phyloP scores from a whole-genome alignment of 2,329 filamentous ascomycete species.

The Leptodontidium sp. region DNA sequence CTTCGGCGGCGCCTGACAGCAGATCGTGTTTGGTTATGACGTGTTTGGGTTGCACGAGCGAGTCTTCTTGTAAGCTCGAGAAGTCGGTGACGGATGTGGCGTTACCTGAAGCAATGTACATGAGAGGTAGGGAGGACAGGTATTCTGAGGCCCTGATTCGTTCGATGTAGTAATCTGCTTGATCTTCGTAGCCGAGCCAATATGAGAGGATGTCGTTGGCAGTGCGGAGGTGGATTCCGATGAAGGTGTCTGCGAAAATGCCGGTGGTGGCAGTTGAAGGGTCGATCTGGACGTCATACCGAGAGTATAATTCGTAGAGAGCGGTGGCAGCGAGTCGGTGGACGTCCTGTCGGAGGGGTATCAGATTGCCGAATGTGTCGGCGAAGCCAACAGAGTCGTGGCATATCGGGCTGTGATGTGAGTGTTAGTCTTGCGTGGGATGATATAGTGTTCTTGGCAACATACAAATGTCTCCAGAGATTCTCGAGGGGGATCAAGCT shows the following conservation, averaged over 20 bases:
- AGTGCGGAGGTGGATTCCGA: slow-evolving; percentile 30
- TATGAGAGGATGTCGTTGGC: slow-evolving; percentile 20
- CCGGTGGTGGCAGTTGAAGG: slow-evolving; percentile 11
- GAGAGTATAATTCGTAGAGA: slow-evolving; percentile 18
- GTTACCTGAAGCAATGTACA: slow-evolving; percentile 54
- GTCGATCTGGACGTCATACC: slow-evolving; percentile 20
- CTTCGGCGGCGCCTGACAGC: slow-evolving; percentile 14
- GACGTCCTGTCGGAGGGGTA: slow-evolving; percentile 20
- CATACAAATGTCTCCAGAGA: slow-evolving; percentile 18
- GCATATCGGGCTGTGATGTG: slow-evolving; percentile 20
- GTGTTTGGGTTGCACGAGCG: slow-evolving; percentile 43
- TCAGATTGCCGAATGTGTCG: slow-evolving; percentile 20
- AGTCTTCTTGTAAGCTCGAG: slow-evolving; percentile 44
- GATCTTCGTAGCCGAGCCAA: slow-evolving; percentile 19
- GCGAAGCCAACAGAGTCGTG: slow-evolving; percentile 22
- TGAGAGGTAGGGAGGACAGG: slow-evolving; percentile 37
- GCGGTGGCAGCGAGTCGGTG: slow-evolving; percentile 24
- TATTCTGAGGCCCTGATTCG: slow-evolving; percentile 4
- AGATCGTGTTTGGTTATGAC: slow-evolving; percentile 34
- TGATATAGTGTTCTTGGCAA: slow-evolving; percentile 9
- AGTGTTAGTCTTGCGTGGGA: slow-evolving; percentile 6
- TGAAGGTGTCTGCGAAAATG: slow-evolving; percentile 16
- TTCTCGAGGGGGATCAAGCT: slow-evolving; percentile 18
- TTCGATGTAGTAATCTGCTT: slow-evolving; percentile 22
- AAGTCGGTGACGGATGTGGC: slow-evolving; percentile 49